Base-by-base conservation (phyloP, 2,329 filamentous ascomycete genomes). In the Tolypocladium endophyticum region DNA sequence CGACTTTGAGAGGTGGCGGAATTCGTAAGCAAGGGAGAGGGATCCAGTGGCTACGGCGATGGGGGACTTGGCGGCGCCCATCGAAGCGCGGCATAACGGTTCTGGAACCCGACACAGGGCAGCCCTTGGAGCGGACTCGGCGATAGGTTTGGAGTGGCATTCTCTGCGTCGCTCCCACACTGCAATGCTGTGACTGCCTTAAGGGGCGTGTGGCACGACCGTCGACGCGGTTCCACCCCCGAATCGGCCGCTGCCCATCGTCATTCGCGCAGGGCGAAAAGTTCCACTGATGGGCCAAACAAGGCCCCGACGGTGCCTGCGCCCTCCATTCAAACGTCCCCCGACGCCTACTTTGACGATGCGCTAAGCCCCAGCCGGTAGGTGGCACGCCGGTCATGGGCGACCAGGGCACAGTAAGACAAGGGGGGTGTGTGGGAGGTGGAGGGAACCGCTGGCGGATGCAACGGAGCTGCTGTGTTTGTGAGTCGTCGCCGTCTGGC, bases 321-420 rank as follows among this genome's bases (percentile, higher is more conserved):
- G 45, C 25, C 45, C 23, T 28, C 12, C 45, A 14, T 18, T 18
- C 41, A 23, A 45, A 45, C 41, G 41, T 45, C n/a, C 43, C 33
- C 28, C 23, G 16, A 28, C 38, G 41, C 28, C 45, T 14, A 45
- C 59, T 47, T 45, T 25, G 45, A 55, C 54, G 57, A 54, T 57
- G 45, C 64, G 62, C 64, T 65, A 66, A 60, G 59, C 64, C 64
- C 23, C 60, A 58, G 59, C 54, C 56, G 63, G 64, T 64, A 66
- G 64, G 63, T 65, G 62, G 59, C 60, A 65, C 59, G 60, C 62
- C 7, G 20, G 18, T 43, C 4, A 56, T 35, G 50, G 58, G 57
- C 35, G 58, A 25, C n/a, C 2, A 12, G 23, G 50, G 14, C 39
- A n/a, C 20, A 16, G 39, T 43, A 43, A 43, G 39, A 43, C 39